Evolutionary conservation across 169 alveolate species (phyloP).

Genomic region (Plasmodium vinckei): DNA sequence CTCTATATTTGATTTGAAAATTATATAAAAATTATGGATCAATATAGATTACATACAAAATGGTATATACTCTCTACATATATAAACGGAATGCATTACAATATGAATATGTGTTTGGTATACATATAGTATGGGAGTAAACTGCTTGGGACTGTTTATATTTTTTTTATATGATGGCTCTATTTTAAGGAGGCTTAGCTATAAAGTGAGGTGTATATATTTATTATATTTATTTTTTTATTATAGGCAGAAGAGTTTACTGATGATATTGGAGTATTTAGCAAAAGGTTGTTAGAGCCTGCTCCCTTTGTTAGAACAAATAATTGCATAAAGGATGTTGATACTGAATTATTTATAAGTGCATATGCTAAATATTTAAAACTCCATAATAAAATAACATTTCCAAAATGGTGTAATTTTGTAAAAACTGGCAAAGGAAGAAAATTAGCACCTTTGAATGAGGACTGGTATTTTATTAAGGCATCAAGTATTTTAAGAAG

Average conservation of each 20-base stretch:
- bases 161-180: too few relatives aligned
- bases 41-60: too few relatives aligned
- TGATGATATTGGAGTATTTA: slow-evolving; percentile 70
- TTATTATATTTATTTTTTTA: background rate
- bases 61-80: too few relatives aligned
- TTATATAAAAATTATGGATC: too few relatives aligned
- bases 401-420: slow-evolving; percentile 96
- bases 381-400: slow-evolving; percentile 93
- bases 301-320: slow-evolving; percentile 85
- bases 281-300: slow-evolving; percentile 77
- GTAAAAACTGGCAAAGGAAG: slow-evolving; percentile 95
- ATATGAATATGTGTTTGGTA: too few relatives aligned
- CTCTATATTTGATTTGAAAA: too few relatives aligned
- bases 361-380: slow-evolving; percentile 96
- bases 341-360: slow-evolving; percentile 94
- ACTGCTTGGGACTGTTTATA: too few relatives aligned
- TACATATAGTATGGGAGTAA: too few relatives aligned
- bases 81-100: too few relatives aligned
- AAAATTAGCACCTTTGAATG: slow-evolving; percentile 96
- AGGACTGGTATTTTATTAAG: slow-evolving; percentile 97
- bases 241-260: slow-evolving; percentile 65
- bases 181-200: too few relatives aligned
- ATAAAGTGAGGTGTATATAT: too few relatives aligned
- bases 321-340: slow-evolving; percentile 95
- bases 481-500: slow-evolving; percentile 97